Evolutionary conservation across 345 rosid genomes (phyloP).

Genomic region (Rhodamnia rubescens): DNA sequence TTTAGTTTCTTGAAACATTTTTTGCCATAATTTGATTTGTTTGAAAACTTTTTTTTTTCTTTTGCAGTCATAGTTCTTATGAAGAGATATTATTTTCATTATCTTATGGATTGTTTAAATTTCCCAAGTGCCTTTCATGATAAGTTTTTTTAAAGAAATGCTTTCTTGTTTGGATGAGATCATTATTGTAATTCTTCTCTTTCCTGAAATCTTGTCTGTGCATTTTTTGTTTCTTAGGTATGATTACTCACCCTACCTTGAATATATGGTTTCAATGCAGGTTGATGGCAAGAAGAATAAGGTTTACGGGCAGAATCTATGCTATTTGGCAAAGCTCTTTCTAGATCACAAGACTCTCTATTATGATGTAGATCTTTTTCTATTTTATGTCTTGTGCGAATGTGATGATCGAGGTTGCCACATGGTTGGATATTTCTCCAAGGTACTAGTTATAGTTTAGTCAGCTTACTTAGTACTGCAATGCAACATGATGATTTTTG

Average conservation of each 20-base stretch:
- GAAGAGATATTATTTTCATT: neutral
- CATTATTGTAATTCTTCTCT: neutral
- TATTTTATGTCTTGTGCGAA: slow-evolving; percentile 87
- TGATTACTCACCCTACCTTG: neutral
- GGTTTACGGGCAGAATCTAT: slow-evolving; percentile 98
- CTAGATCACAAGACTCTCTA: slow-evolving; percentile 99
- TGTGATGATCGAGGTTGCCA: slow-evolving; percentile 99
- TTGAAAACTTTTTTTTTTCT: neutral
- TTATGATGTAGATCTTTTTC: slow-evolving; percentile 92
- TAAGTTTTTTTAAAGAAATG: neutral
- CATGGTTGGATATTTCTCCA: slow-evolving; percentile 98
- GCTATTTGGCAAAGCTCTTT: slow-evolving; percentile 92
- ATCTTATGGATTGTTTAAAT: neutral
- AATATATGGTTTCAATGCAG: slow-evolving; percentile 12
- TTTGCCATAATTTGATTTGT: neutral
- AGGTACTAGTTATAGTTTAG: slow-evolving; percentile 33
- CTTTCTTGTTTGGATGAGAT: neutral
- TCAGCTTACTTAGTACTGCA: neutral
- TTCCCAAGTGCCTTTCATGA: neutral
- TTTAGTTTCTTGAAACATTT: neutral
- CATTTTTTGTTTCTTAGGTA: neutral
- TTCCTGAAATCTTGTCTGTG: neutral
- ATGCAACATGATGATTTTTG: neutral
- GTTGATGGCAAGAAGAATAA: slow-evolving; percentile 97
- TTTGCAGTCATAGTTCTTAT: neutral